These are phyloP conservation scores for Pichia californica DNA, from an alignment of 805 yeast species.

Conservation along the genomic window DNA sequence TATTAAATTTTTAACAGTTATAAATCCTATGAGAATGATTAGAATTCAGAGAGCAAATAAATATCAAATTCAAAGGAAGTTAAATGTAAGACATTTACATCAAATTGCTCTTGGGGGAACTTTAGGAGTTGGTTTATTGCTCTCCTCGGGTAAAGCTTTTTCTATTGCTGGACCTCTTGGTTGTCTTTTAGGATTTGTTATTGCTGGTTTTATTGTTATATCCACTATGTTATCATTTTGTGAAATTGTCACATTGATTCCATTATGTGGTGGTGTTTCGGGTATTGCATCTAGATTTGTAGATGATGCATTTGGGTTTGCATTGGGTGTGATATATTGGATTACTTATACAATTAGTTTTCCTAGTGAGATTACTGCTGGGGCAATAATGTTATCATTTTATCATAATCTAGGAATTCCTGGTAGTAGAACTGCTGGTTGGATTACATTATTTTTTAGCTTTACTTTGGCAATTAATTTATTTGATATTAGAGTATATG, in stretches of 20 bases:
- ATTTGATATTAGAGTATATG: conserved; percentile 64
- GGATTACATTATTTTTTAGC: conserved; percentile 53
- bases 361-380: conserved; percentile 78
- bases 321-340: conserved; percentile 71
- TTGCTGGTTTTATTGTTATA: conserved; percentile 60
- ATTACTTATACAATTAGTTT: conserved; percentile 63
- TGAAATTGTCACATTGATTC: conserved; percentile 74
- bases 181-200: conserved; percentile 55
- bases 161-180: conserved; percentile 76
- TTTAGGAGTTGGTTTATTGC: conserved; percentile 66
- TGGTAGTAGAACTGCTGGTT: conserved; percentile 53
- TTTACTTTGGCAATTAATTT: conserved; percentile 46
- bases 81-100: conserved; percentile 62
- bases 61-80: conserved; percentile 45
- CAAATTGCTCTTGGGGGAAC: conserved; percentile 79
- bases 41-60: conserved; percentile 17
- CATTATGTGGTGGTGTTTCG: conserved; percentile 72
- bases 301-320: conserved; percentile 72
- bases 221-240: conserved; percentile 70
- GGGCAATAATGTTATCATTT: conserved; percentile 67
- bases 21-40: conserved; percentile 11
- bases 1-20: conserved; percentile 1
- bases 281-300: conserved; percentile 71
- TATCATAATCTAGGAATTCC: conserved; percentile 52
- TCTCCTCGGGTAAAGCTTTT: conserved; percentile 67